Evolutionary conservation across 371 early-diverging fungal species (phyloP).

Genomic region (Capillidium heterosporum): DNA sequence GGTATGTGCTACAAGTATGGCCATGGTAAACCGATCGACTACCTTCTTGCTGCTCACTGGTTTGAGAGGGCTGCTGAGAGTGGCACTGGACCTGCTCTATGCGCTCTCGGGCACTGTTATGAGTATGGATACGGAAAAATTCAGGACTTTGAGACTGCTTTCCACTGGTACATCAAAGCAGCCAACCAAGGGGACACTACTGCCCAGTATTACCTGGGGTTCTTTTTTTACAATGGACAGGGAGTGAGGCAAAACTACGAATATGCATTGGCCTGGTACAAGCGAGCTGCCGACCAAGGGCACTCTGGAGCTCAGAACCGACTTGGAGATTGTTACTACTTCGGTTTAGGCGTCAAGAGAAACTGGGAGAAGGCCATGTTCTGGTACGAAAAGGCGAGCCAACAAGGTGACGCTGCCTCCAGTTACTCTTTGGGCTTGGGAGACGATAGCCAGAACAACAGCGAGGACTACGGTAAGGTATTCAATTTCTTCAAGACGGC

Average conservation of each 20-base stretch:
- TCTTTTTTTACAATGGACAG: slow-evolving; percentile 10
- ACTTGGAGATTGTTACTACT: slow-evolving; percentile 60
- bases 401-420: slow-evolving; percentile 52
- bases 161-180: slow-evolving; percentile 24
- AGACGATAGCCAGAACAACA: slow-evolving; percentile 53
- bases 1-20: slow-evolving; percentile 72
- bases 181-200: slow-evolving; percentile 14
- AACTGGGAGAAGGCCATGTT: slow-evolving; percentile 32
- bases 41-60: slow-evolving; percentile 39
- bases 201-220: slow-evolving; percentile 12
- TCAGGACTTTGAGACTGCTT: slow-evolving; percentile 31
- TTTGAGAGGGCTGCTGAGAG: slow-evolving; percentile 35
- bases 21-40: slow-evolving; percentile 42
- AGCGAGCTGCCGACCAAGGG: slow-evolving; percentile 21
- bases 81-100: slow-evolving; percentile 45
- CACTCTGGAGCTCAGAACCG: slow-evolving; percentile 49
- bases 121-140: slow-evolving; percentile 61
- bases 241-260: slow-evolving; percentile 6
- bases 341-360: slow-evolving; percentile 41
- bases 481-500: slow-evolving; percentile 25
- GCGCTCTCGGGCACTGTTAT: slow-evolving; percentile 64
- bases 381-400: slow-evolving; percentile 54
- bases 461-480: slow-evolving; percentile 31
- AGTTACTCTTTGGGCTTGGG: slow-evolving; percentile 66
- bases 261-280: slow-evolving; percentile 9